Conservation (phyloP, 192 early-diverging fungal genomes). For the Coemansia sp. region DNA sequence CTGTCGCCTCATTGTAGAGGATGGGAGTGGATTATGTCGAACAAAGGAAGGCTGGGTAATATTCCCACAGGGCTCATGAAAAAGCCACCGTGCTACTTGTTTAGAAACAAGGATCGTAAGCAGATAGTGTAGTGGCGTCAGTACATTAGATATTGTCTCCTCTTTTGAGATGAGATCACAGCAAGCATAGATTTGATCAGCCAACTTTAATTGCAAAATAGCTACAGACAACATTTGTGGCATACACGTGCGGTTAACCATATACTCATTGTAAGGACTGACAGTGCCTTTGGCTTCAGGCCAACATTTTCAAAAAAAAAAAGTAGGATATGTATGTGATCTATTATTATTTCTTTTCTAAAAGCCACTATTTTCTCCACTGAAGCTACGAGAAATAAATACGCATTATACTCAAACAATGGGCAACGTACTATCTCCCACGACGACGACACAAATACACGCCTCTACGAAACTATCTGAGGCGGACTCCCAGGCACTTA, state of each 20-base stretch:
- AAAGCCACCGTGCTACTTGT: neutral
- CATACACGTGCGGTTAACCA: neutral
- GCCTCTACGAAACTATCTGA: neutral
- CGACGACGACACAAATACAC: neutral
- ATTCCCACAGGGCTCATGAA: neutral
- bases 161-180: neutral
- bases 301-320: no score
- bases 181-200: neutral
- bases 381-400: neutral
- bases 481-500: constrained; percentile 5
- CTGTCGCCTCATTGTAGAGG: neutral
- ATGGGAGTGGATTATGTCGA: neutral
- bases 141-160: neutral
- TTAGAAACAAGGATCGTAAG: neutral
- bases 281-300: neutral
- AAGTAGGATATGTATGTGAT: no score
- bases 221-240: neutral
- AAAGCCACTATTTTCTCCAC: neutral
- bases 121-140: neutral
- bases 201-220: neutral
- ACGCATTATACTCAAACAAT: neutral
- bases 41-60: constrained; percentile 4
- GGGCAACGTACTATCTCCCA: constrained; percentile 10
- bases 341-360: neutral
- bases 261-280: neutral